A percentile compares a stretch with the other conserved stretches of the same genome.
Conservation (phyloP, 495 filamentous ascomycete species). For the Neurospora tetrasperma region DNA sequence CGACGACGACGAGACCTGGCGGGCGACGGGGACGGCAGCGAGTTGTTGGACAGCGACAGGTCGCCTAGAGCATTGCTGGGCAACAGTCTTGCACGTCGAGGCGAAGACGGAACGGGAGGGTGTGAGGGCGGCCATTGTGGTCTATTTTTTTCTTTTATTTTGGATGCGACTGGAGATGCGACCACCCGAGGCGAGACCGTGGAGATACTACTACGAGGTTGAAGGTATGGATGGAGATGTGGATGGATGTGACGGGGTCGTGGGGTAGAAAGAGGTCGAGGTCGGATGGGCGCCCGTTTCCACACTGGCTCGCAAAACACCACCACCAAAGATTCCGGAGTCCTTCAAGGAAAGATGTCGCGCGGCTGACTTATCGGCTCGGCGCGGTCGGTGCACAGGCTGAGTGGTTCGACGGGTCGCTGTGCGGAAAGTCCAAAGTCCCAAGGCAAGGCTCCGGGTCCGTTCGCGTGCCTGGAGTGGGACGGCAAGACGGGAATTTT, state of each 20-base stretch:
- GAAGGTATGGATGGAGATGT: background rate
- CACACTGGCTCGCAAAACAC: background rate
- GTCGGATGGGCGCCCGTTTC: background rate
- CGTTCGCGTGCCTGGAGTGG: background rate
- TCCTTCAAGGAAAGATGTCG: background rate
- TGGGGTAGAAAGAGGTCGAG: background rate
- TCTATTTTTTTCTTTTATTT: background rate
- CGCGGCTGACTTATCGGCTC: background rate
- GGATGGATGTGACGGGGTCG: background rate
- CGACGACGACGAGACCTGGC: conserved; percentile 15
- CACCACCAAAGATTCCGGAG: background rate
- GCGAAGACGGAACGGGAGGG: conserved; percentile 19
- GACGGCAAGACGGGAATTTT: background rate
- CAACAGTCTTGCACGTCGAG: conserved; percentile 10
- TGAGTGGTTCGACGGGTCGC: background rate
- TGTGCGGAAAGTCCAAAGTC: background rate
- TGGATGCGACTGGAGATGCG: background rate
- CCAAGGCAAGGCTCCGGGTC: conserved; percentile 1
- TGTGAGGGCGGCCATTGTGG: conserved; percentile 19
- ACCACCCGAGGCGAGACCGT: background rate
- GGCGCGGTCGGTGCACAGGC: background rate
- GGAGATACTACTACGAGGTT: background rate
- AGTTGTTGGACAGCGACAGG: conserved; percentile 6
- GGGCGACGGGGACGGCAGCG: conserved; percentile 3
- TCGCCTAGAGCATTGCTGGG: conserved; percentile 10